Percentiles rank a stretch among this genome's conserved stretches.
phyloP scores from a whole-genome alignment of 2,329 filamentous ascomycete species.

The Biscogniauxia mediterranea region DNA sequence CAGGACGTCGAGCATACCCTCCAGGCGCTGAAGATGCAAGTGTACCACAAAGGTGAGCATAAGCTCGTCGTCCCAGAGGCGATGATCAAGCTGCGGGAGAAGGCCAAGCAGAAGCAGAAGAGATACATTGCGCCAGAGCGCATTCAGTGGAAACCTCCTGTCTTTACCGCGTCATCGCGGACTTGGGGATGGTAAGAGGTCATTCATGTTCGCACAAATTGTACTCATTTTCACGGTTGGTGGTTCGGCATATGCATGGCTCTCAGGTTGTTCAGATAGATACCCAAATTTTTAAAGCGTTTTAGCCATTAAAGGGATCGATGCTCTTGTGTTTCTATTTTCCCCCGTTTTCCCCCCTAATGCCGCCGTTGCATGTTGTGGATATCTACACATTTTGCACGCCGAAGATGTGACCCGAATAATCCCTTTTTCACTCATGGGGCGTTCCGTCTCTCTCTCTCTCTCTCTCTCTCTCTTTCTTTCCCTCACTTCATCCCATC shows the following conservation, averaged over 20 bases:
- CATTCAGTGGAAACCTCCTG: conserved; percentile 93
- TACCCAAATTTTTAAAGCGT: conserved; percentile 10
- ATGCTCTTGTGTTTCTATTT: no score
- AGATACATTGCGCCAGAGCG: conserved; percentile 72
- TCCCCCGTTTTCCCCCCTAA: no score
- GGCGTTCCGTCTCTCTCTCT: no score
- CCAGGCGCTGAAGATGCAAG: conserved; percentile 90
- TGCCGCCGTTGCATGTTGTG: no score
- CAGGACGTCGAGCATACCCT: conserved; percentile 94
- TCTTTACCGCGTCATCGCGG: conserved; percentile 83
- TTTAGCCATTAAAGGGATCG: not conserved
- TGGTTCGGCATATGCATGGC: not conserved
- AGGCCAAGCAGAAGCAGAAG: conserved; percentile 75
- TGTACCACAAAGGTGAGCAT: conserved; percentile 95
- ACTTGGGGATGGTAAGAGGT: conserved; percentile 71
- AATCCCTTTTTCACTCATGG: no score
- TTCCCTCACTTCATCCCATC: not conserved
- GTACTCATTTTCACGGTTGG: not conserved
- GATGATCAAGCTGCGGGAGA: conserved; percentile 75
- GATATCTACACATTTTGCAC: no score
- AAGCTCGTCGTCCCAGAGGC: conserved; percentile 90
- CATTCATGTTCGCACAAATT: not conserved
- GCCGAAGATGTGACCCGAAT: no score
- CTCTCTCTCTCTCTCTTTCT: no score
- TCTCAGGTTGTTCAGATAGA: conserved; percentile 5